Evolutionary conservation across 805 yeast genomes (phyloP).

Genomic region (Pichia nakasei): DNA sequence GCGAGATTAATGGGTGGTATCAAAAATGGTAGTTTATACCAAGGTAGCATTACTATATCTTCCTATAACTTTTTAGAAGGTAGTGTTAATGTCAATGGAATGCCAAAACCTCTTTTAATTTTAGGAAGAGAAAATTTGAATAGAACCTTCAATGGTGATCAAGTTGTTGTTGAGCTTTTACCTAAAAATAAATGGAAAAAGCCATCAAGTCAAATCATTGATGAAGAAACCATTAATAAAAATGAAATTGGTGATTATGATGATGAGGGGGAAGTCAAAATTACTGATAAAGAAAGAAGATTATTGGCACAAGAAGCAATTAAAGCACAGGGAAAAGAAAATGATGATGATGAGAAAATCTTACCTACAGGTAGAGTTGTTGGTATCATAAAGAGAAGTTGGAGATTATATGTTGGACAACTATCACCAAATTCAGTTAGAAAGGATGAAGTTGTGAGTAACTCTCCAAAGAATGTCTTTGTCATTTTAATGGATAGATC

Average conservation of each 20-base stretch:
- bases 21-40: slow-evolving; percentile 77
- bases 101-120: slow-evolving; percentile 73
- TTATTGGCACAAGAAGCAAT: slow-evolving; percentile 71
- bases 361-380: slow-evolving; percentile 95
- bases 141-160: slow-evolving; percentile 87
- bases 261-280: slow-evolving; percentile 35
- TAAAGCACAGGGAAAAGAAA: slow-evolving; percentile 38
- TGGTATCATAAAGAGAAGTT: slow-evolving; percentile 78
- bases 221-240: slow-evolving; percentile 57
- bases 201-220: slow-evolving; percentile 72
- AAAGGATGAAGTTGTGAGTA: slow-evolving; percentile 41
- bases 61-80: slow-evolving; percentile 89
- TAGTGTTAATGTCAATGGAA: slow-evolving; percentile 57
- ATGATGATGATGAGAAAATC: slow-evolving; percentile 37
- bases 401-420: slow-evolving; percentile 96
- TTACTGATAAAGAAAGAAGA: slow-evolving; percentile 64
- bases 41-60: slow-evolving; percentile 73
- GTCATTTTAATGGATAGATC: slow-evolving; percentile 84
- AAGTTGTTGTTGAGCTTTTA: slow-evolving; percentile 80
- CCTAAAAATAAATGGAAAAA: slow-evolving; percentile 84
- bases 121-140: slow-evolving; percentile 79
- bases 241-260: slow-evolving; percentile 51
- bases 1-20: slow-evolving; percentile 87
- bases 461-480: slow-evolving; percentile 69
- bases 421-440: slow-evolving; percentile 67